Percentiles rank a stretch among this genome's conserved stretches.
Conservation (phyloP, 2,329 filamentous ascomycete genomes). For the Leptoxyphium fumago region DNA sequence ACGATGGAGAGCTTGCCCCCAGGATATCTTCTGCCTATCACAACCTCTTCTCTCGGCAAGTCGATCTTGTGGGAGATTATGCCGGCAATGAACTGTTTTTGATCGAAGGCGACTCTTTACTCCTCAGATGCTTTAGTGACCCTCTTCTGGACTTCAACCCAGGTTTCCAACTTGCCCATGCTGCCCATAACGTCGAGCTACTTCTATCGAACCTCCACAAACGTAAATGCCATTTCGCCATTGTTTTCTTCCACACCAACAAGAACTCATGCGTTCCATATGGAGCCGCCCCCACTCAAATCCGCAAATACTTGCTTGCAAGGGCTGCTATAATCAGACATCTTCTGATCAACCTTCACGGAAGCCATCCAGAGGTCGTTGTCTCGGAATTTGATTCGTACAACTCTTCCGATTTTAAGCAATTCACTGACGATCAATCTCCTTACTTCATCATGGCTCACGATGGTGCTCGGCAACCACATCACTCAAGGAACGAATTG, state of each 20-base stretch:
- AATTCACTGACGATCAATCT: conserved; percentile 40
- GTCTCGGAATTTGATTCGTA: conserved; percentile 35
- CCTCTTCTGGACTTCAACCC: conserved; percentile 49
- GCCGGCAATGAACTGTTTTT: conserved; percentile 59
- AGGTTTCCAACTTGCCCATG: conserved; percentile 59
- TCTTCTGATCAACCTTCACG: conserved; percentile 32
- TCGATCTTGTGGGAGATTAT: conserved; percentile 62
- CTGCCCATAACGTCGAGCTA: conserved; percentile 51
- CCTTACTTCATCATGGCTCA: conserved; percentile 57
- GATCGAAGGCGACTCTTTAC: conserved; percentile 58
- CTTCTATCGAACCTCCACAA: conserved; percentile 46
- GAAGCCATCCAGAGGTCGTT: conserved; percentile 25
- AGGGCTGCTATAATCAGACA: conserved; percentile 52
- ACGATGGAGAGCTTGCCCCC: conserved; percentile 2
- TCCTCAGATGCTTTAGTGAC: conserved; percentile 49
- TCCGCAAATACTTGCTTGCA: conserved; percentile 44
- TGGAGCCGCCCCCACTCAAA: conserved; percentile 17
- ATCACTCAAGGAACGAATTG: conserved; percentile 6
- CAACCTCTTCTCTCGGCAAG: conserved; percentile 27
- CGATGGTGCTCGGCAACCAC: conserved; percentile 37
- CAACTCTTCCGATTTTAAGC: conserved; percentile 34
- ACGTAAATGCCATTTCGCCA: conserved; percentile 55
- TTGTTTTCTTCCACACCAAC: conserved; percentile 52
- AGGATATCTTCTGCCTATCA: conserved; percentile 23
- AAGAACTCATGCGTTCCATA: conserved; percentile 41